Evolutionary conservation across 495 filamentous ascomycete species (phyloP).

Genomic region (Elasticomyces elasticus): DNA sequence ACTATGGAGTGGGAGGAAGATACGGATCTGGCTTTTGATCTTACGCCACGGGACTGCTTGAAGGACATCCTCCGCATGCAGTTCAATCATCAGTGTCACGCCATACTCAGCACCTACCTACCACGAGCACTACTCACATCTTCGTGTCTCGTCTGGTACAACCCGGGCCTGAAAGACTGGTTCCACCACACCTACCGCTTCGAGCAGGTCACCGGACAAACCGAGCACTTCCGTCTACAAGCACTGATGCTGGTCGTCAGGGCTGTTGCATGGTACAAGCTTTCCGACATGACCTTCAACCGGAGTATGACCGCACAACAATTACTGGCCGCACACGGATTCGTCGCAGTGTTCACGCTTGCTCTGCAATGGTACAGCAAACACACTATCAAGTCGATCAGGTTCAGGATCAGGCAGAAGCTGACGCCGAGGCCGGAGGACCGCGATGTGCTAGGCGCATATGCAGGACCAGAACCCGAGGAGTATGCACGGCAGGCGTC

Average conservation of each 20-base stretch:
- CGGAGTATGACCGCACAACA: conserved; percentile 1
- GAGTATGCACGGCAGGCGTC: conserved; percentile 6
- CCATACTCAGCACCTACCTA: background rate
- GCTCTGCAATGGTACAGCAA: conserved; percentile 12
- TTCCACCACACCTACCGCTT: conserved; percentile 18
- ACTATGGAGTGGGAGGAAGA: background rate
- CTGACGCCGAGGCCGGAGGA: conserved; percentile 19
- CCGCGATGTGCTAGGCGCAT: conserved; percentile 15
- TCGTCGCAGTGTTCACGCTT: conserved; percentile 1
- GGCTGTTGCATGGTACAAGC: conserved; percentile 6
- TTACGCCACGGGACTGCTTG: conserved; percentile 5
- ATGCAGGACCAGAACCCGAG: conserved; percentile 13
- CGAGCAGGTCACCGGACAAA: conserved; percentile 13
- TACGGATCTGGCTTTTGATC: conserved; percentile 2
- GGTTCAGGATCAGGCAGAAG: conserved; percentile 12
- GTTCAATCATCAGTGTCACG: conserved; percentile 4
- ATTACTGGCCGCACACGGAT: conserved; percentile 10
- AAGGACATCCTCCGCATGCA: background rate
- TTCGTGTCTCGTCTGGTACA: conserved; percentile 15
- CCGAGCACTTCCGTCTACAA: conserved; percentile 16
- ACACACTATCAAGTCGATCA: conserved; percentile 3
- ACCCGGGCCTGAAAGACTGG: conserved; percentile 16
- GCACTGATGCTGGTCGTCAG: conserved; percentile 5
- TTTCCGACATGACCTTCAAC: background rate
- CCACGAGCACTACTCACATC: conserved; percentile 7